Evolutionary conservation across 1,284 basidiomycete species (phyloP), one percentile per base, ranked within the genome.

Genomic region (Naganishia liquefaciens): DNA sequence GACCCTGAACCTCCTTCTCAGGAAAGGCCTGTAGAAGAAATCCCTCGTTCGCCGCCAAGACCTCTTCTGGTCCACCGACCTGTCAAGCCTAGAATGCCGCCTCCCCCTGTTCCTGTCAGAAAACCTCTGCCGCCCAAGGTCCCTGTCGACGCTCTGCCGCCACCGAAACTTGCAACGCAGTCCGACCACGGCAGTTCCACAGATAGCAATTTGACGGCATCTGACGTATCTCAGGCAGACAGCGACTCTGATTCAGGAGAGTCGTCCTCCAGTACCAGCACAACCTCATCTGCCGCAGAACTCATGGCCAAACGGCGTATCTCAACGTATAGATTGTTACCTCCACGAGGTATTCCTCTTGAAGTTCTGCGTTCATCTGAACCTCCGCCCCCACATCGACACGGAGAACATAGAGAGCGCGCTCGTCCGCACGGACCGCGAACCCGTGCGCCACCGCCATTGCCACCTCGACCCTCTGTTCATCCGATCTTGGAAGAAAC

Each of bases 341-440:
- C 67, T 19, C 67, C 67, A 3, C 57, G 51, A 44, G 67, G 67
- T 62, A 64, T 68, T n/a, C 67, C 67, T 2, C 33, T 44, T 5
- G 63, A 54, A 17, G 67, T 65, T 7, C 51, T 68, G 23, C 44
- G 63, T 21, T 60, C 58, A 3, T 50, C 60, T 1, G 76, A 81
- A 63, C 81, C 82, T 9, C 76, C 82, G 28, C 80, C 82, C 64
- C 83, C 83, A 58, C 81, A 81, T 44, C 70, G 72, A 11, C 76
- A 77, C 68, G 77, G 79, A 68, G 72, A 75, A 3, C 72, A 74
- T 28, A 72, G 79, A 63, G 71, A 81, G 68, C 61, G 76, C 10
- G 69, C 67, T 0, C 61, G 69, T 40, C 75, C 74, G 2, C 69
- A 63, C 39, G 75, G 75, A 27, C 75, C 75, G 5, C 64, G 76